Conservation (phyloP, 305 asterid species). For the Coffea humblotiana region DNA sequence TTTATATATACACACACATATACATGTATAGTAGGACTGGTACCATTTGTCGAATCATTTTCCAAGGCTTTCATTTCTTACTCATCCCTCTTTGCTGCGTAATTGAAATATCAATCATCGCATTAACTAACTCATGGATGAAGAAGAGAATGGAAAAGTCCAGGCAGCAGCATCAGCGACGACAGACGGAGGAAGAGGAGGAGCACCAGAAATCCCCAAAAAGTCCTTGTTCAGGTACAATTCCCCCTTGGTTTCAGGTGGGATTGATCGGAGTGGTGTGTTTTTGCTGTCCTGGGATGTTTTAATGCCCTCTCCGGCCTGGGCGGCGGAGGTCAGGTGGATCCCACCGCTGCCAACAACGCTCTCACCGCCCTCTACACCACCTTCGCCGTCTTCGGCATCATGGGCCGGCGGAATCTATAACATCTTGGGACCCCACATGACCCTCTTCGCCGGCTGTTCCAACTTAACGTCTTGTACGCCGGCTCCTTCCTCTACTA, state of each 20-base stretch:
- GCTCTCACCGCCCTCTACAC: slow-evolving; percentile 98
- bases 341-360: slow-evolving; percentile 78
- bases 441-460: slow-evolving; percentile 65
- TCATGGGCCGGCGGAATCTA: slow-evolving; percentile 93
- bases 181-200: slow-evolving; percentile 65
- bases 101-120: too few relatives aligned
- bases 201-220: slow-evolving; percentile 24
- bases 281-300: slow-evolving; percentile 98
- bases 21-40: too few relatives aligned
- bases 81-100: too few relatives aligned
- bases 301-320: slow-evolving; percentile 89
- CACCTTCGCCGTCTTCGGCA: slow-evolving; percentile 75
- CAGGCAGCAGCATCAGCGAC: slow-evolving; percentile 30
- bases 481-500: slow-evolving; percentile 84
- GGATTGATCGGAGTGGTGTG: slow-evolving; percentile 75
- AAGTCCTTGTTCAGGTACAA: slow-evolving; percentile 56
- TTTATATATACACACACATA: too few relatives aligned
- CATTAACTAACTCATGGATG: slow-evolving; percentile 16
- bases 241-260: slow-evolving; percentile 76
- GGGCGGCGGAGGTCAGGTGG: slow-evolving; percentile 96
- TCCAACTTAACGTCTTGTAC: slow-evolving; percentile 78
- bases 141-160: slow-evolving; percentile 36
- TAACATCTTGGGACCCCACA: slow-evolving; percentile 75
- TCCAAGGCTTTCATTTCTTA: too few relatives aligned
- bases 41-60: too few relatives aligned